Conservation (phyloP, 2,329 filamentous ascomycete genomes). For the Neocatenulostroma microsporum region DNA sequence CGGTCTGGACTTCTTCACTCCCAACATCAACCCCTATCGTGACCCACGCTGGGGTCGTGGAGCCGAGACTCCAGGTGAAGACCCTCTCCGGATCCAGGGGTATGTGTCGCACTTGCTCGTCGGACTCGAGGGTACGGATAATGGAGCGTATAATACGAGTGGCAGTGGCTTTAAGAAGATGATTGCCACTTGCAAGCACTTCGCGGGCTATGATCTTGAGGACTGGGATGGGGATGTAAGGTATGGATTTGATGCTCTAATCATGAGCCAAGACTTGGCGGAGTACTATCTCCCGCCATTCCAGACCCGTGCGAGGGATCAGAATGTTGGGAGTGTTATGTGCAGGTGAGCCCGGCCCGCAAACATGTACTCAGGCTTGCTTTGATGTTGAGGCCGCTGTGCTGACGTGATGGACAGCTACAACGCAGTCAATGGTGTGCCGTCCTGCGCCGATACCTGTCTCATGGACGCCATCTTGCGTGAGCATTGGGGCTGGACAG, state of each 20-base stretch:
- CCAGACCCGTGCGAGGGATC: constrained; percentile 27
- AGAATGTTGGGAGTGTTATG: constrained; percentile 26
- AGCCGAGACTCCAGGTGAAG: constrained; percentile 13
- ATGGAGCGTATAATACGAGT: not conserved
- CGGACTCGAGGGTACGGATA: constrained; percentile 12
- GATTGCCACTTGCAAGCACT: constrained; percentile 52
- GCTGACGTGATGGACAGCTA: constrained; percentile 33
- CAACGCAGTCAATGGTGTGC: constrained; percentile 45
- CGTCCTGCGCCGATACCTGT: constrained; percentile 53
- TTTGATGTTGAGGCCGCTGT: constrained; percentile 15
- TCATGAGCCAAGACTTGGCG: constrained; percentile 9
- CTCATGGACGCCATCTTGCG: constrained; percentile 54
- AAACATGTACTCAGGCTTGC: not conserved
- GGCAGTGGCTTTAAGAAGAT: constrained; percentile 22
- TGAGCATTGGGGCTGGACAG: constrained; percentile 54
- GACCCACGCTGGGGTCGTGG: constrained; percentile 19
- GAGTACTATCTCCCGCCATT: constrained; percentile 10
- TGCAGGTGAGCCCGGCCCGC: too few relatives aligned
- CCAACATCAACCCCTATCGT: constrained; percentile 9
- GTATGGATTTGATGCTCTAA: constrained; percentile 25
- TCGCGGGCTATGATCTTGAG: constrained; percentile 50
- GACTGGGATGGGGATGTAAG: too few relatives aligned
- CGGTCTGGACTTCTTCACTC: constrained; percentile 11
- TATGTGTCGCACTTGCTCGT: constrained; percentile 11
- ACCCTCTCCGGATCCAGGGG: constrained; percentile 8